These are phyloP conservation scores for Flaveria trinervia DNA, from an alignment of 129 eudicot species.

Conservation along the genomic window DNA sequence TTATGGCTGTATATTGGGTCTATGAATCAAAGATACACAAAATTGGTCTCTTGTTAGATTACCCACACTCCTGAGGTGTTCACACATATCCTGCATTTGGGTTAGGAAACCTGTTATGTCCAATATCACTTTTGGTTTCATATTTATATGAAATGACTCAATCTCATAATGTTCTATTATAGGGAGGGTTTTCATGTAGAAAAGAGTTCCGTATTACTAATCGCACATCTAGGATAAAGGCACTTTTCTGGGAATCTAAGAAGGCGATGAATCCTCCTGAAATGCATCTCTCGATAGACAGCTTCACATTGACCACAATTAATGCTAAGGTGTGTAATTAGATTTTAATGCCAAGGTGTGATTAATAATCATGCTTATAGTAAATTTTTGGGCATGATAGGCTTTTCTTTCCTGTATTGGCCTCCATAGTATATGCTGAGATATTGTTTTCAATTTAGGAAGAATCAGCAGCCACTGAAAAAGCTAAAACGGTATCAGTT, in stretches of 20 bases:
- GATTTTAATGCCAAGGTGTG: slow-evolving; percentile 49
- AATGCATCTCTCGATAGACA: slow-evolving; percentile 48
- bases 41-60: not conserved
- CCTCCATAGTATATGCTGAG: slow-evolving; percentile 1
- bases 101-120: no score
- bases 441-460: slow-evolving; percentile 42
- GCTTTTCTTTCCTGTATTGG: not conserved
- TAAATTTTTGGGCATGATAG: not conserved
- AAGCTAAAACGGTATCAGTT: slow-evolving; percentile 59
- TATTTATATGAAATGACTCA: not conserved
- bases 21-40: not conserved
- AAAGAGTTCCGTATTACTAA: slow-evolving; percentile 31
- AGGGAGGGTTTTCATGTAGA: slow-evolving; percentile 49
- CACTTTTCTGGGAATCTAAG: slow-evolving; percentile 81
- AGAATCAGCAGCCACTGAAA: slow-evolving; percentile 27
- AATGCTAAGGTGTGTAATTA: slow-evolving; percentile 44
- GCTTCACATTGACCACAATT: slow-evolving; percentile 55
- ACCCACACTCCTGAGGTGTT: not conserved
- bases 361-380: slow-evolving; percentile 8
- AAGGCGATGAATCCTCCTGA: slow-evolving; percentile 62
- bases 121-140: no score
- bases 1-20: not conserved
- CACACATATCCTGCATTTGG: not conserved
- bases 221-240: slow-evolving; percentile 44
- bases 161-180: slow-evolving; percentile 2